Conservation (phyloP, 1,284 basidiomycete species). For the Boletus sp. region DNA sequence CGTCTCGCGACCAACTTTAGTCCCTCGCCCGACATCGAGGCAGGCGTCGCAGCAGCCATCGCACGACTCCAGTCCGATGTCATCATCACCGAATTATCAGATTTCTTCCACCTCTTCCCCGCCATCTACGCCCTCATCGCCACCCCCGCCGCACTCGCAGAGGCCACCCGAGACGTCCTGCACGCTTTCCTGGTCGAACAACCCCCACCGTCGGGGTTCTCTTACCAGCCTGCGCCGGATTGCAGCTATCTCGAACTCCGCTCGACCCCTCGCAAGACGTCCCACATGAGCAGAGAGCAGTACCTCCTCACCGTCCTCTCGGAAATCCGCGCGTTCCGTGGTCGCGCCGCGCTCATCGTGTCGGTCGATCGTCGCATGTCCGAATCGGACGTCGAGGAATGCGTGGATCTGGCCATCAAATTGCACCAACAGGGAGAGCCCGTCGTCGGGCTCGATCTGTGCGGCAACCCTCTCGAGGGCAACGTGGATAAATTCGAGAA, state of each 20-base stretch:
- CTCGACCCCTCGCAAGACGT: constrained; percentile 60
- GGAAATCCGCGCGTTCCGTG: constrained; percentile 56
- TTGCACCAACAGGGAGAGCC: constrained; percentile 55
- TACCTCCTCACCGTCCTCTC: constrained; percentile 67
- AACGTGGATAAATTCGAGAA: constrained; percentile 51
- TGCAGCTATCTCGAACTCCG: constrained; percentile 73
- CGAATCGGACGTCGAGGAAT: constrained; percentile 46
- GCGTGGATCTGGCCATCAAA: constrained; percentile 52
- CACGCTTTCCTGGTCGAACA: constrained; percentile 46
- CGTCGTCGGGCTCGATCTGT: constrained; percentile 77
- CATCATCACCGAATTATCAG: constrained; percentile 49
- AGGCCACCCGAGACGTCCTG: constrained; percentile 61
- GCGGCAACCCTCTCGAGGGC: constrained; percentile 68
- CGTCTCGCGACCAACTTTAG: constrained; percentile 54
- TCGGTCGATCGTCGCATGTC: constrained; percentile 70
- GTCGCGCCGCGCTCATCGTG: constrained; percentile 60
- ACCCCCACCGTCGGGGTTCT: constrained; percentile 22
- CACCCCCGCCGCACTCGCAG: constrained; percentile 47
- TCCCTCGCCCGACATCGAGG: constrained; percentile 17
- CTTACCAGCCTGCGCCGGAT: constrained; percentile 33
- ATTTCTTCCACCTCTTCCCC: constrained; percentile 74
- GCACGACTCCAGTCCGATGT: constrained; percentile 46
- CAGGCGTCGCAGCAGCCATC: constrained; percentile 16
- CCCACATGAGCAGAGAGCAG: constrained; percentile 48
- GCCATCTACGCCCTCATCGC: constrained; percentile 74